phyloP scores from a whole-genome alignment of 164 flowering plant species.

The Chloranthus sessilifolius region DNA sequence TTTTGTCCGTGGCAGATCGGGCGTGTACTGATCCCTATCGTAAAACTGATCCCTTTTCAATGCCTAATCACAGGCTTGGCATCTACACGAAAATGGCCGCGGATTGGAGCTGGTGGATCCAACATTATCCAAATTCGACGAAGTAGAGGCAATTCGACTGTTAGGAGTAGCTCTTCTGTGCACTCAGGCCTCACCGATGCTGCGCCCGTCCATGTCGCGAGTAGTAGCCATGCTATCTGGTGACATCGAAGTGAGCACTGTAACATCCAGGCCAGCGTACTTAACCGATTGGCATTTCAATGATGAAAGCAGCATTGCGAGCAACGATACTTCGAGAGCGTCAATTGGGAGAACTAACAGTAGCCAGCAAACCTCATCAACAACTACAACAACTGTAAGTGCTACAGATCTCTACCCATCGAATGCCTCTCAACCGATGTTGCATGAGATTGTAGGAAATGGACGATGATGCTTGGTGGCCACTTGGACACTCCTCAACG shows the following conservation, averaged over 20 bases:
- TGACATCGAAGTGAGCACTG: constrained; percentile 31
- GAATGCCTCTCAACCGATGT: constrained; percentile 4
- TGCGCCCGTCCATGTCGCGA: constrained; percentile 25
- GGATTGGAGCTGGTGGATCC: constrained; percentile 17
- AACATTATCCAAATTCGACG: neutral
- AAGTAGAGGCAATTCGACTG: constrained; percentile 11
- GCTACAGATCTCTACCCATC: constrained; percentile 3
- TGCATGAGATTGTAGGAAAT: constrained; percentile 17
- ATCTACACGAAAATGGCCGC: constrained; percentile 12
- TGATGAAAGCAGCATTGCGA: constrained; percentile 24
- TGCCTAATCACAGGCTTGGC: constrained; percentile 14
- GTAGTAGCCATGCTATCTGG: constrained; percentile 42
- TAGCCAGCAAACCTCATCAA: constrained; percentile 5
- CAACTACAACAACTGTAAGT: constrained; percentile 7
- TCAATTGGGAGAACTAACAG: constrained; percentile 2
- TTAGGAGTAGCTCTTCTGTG: constrained; percentile 8
- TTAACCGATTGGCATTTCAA: constrained; percentile 30
- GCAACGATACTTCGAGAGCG: constrained; percentile 1
- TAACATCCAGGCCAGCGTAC: constrained; percentile 28
- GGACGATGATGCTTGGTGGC: constrained; percentile 11
- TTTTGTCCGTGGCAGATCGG: too few species aligned
- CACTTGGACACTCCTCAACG: too few species aligned
- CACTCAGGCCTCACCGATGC: constrained; percentile 8
- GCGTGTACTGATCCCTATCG: too few species aligned
- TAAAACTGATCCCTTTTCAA: neutral